Conservation (phyloP, 2,329 filamentous ascomycete genomes). For the Colletotrichum destructivum region DNA sequence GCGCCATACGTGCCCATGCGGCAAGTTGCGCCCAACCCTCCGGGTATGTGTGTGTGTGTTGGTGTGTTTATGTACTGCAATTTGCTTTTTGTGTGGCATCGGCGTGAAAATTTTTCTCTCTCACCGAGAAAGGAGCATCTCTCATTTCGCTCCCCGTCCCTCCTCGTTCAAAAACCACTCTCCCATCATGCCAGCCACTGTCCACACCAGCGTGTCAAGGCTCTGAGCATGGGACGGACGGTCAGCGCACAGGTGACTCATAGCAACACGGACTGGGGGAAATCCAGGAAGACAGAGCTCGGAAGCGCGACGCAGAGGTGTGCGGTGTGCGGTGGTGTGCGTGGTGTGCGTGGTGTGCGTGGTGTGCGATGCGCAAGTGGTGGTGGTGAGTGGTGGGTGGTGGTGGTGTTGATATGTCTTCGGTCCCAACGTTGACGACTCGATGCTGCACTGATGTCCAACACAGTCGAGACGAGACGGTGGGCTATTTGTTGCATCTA, state of each 20-base stretch:
- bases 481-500: slow-evolving; percentile 49
- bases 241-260: slow-evolving; percentile 38
- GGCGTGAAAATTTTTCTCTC: slow-evolving; percentile 40
- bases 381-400: not conserved
- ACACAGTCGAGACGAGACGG: slow-evolving; percentile 34
- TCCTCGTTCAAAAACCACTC: slow-evolving; percentile 32
- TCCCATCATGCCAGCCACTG: slow-evolving; percentile 31
- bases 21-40: slow-evolving; percentile 33
- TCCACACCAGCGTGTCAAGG: slow-evolving; percentile 9
- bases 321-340: slow-evolving; percentile 30
- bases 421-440: slow-evolving; percentile 39
- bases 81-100: slow-evolving; percentile 39
- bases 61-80: slow-evolving; percentile 19
- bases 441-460: slow-evolving; percentile 44
- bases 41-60: not conserved
- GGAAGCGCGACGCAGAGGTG: slow-evolving; percentile 12
- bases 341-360: slow-evolving; percentile 18
- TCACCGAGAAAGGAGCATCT: slow-evolving; percentile 33
- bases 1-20: slow-evolving; percentile 34
- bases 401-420: slow-evolving; percentile 23
- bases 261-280: slow-evolving; percentile 5
- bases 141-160: slow-evolving; percentile 34
- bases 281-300: not conserved
- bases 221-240: slow-evolving; percentile 20
- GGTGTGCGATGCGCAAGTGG: slow-evolving; percentile 14